Base-by-base conservation (phyloP, 148 eudicot species). In the Rheum nobile region DNA sequence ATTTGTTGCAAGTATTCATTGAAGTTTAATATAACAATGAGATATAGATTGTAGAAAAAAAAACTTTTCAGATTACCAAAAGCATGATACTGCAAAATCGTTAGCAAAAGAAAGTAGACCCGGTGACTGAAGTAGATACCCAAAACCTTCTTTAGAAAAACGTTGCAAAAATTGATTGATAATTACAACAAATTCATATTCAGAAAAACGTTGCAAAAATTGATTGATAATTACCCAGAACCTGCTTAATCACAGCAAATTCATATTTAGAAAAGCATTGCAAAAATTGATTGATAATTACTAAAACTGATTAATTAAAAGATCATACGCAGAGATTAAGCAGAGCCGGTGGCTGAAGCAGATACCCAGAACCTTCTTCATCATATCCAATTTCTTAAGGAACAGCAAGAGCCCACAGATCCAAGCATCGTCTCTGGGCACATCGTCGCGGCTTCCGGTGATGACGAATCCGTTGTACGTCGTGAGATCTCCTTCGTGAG, bases 291-390 rank as follows among this genome's bases (percentile, higher is more conserved):
- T 50, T 19, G 19, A 50, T 7, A 50, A 50, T 21, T 9, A 52
- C 17, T 52, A 8, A n/a, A 52, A 50, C 8, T 44, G 19, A 4
- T 5, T 1, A 9, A 50, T 11, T 4, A 19, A 22, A 52, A n/a
- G 26, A n/a, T 52, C 6, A 52, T 11, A 52, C 1, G 21, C 21
- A 22, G 28, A 52, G 59, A 52, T 12, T 21, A 52, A 6, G 8
- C 59, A 52, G 11, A 91, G 97, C 96, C 91, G 98, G 73, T 94
- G 98, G 14, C 98, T 97, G 72, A 94, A 94, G 85, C 98, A 94
- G 77, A 94, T 84, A 37, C 98, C 98, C 19, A 94, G 91, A 16
- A 94, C 83, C 44, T 77, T 89, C 59, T 87, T 94, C 75, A 91
- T 88, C 89, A 87, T 48, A 78, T 78, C 89, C 82, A 94, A 77